Base-by-base conservation (phyloP, 169 alveolate genomes). In the Plasmodium knowlesi region DNA sequence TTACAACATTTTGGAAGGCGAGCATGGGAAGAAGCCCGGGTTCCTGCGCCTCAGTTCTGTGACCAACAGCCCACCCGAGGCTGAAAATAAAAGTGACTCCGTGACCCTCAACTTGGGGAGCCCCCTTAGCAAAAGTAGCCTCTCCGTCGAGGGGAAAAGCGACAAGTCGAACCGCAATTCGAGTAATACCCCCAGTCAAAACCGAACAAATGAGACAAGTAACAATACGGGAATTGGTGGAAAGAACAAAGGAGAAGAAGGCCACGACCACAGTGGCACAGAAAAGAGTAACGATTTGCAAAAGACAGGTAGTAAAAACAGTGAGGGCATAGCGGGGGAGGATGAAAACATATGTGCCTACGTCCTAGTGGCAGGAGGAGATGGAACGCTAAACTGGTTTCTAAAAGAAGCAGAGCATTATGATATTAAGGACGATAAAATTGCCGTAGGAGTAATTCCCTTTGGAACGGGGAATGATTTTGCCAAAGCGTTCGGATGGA, bases 401-500 rank as follows among this genome's bases (percentile, higher is more conserved):
- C 90, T 98, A 3, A 92, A 94, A 72, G 99, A 98, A 95, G 92
- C 98, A 90, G 97, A 96, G 22, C 93, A 84, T 22, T 96, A 97
- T 82, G 85, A 92, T n/a, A 96, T 98, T 34, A 96, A 97, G 72
- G 82, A 95, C 34, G 92, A 94, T 22, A 70, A 82, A 32, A 80
- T 97, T 83, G 98, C 97, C 16, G 88, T 98, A 50, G 99, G 98
- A 14, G 98, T 98, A 9, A 96, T 98, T 39, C 99, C 99, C 14
- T 98, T 97, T 94, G 99, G 99, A 39, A 98, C 99, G 16, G 99
- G 99, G 67, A 98, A 98, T 94, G 99, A 98, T 95, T 98, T 98
- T 81, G 98, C 99, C 19, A 95, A 97, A 43, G 98, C 99, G 9
- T 92, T 98, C 28, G 97, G 98, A 76, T 98, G 99, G 99, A 96